Evolutionary conservation across 257 asterid genomes (phyloP), one percentile per base, ranked within the genome.

Genomic region (Ajuga chamaepitys): DNA sequence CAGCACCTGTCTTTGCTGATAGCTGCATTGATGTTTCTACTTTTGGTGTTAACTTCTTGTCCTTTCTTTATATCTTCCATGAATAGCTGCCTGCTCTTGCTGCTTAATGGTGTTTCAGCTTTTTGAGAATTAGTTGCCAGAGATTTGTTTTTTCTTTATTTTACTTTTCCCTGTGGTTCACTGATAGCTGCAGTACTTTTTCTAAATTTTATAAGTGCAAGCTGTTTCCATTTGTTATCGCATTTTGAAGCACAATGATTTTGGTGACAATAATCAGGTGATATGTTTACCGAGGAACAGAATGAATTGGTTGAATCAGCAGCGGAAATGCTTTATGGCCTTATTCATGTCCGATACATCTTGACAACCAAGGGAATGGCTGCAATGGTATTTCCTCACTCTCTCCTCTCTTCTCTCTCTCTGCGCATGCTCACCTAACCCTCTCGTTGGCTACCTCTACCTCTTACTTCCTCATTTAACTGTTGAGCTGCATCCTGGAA

Each of bases 261-360:
- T 54, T 68, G 32, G 55, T 70, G 46, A 21, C 74, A 48, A 71
- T 60, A n/a, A 34, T 58, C 47, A 93, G 99, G 95, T 78, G 99
- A 93, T 69, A 84, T 83, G 89, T 87, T 89, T 67, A 86, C 96
- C 17, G 98, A 93, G 74, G 98, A 93, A 72, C 98, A 93, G 79
- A 89, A 89, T 76, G 98, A 93, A 70, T 65, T 93, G 81, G 88
- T 93, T 64, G 97, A 93, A 80, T 89, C 97, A 57, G 99, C 99
- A 7, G 99, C 99, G 9, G 99, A 89, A 82, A 89, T 89, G 99
- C 83, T 93, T 64, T 93, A 93, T 60, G 97, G 99, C 47, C 86
- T 93, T 69, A 87, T 93, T 73, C 99, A 93, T 66, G 91, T 81
- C 34, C 87, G 99, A 14, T 93, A 84, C 77, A 88, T 93, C 41